Evolutionary conservation across 805 yeast species (phyloP).

Genomic region (Limtongozyma cylindracea): DNA sequence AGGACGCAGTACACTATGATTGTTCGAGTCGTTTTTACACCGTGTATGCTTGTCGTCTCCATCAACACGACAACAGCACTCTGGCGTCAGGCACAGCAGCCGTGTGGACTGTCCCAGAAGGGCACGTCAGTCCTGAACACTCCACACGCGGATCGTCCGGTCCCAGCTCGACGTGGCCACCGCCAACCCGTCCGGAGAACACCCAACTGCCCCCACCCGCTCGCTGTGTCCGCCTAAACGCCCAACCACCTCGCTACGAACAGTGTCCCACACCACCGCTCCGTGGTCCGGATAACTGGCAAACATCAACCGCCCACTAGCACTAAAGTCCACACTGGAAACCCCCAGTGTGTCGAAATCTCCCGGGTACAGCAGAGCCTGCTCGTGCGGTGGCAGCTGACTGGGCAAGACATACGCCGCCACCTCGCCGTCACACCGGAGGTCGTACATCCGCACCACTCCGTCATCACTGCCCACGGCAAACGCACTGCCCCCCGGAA

Average conservation of each 20-base stretch:
- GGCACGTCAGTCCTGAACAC: too few relatives aligned
- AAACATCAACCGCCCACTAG: slow-evolving; percentile 50
- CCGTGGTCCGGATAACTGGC: slow-evolving; percentile 56
- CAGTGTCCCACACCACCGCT: slow-evolving; percentile 54
- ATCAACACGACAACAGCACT: too few relatives aligned
- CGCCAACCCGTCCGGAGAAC: slow-evolving; percentile 53
- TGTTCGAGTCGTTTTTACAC: too few relatives aligned
- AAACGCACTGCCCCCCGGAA: slow-evolving; percentile 37
- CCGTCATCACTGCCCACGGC: slow-evolving; percentile 69
- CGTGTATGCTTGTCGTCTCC: too few relatives aligned
- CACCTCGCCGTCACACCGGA: slow-evolving; percentile 52
- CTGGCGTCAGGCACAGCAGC: too few relatives aligned
- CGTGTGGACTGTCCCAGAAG: too few relatives aligned
- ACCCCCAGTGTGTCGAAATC: slow-evolving; percentile 41
- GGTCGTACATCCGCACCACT: slow-evolving; percentile 38
- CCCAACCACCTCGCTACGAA: slow-evolving; percentile 41
- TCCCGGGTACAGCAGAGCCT: slow-evolving; percentile 2
- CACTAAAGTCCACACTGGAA: slow-evolving; percentile 44
- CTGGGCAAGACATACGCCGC: slow-evolving; percentile 15
- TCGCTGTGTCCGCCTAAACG: slow-evolving; percentile 29
- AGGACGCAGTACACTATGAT: too few relatives aligned
- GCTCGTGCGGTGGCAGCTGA: slow-evolving; percentile 1
- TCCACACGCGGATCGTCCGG: slow-evolving; percentile 45
- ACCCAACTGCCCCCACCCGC: slow-evolving; percentile 32
- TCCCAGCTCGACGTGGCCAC: slow-evolving; percentile 72